Evolutionary conservation across 139 green algal genomes (phyloP), one percentile per base, ranked within the genome.

Genomic region (Chlamydomonas sphaeroides): DNA sequence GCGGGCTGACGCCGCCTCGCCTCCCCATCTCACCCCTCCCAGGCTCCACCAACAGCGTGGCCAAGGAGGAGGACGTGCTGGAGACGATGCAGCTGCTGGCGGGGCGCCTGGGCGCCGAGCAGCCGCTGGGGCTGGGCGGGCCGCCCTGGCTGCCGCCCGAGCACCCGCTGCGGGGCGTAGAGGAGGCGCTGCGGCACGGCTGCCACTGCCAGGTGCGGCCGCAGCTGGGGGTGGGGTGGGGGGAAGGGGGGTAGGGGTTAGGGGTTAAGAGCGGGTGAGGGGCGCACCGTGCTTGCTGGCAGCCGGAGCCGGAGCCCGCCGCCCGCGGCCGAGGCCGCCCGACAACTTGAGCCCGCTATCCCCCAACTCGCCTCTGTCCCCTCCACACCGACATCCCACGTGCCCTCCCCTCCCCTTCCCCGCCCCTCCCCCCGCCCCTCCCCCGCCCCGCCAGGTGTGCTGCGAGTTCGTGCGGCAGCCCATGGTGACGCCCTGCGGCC

Each of bases 401-500:
- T 61, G 51, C 57, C 30, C 26, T 18, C 35, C 15, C 10, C 8
- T n/a, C 36, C 66, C 39, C 25, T 39, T 8, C 23, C 45, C 30
- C n/a, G 7, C n/a, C 17, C 35, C n/a, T 4, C 18, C 8, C 62
- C 38, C 17, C 66, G 3, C 57, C 36, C 18, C 36, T 18, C 14
- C 36, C 65, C 25, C 23, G 23, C 65, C 65, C 38, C 38, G 5
- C 1, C 65, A 89, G 79, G 49, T 86, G 33, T 89, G 88, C 67
- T 41, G 48, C 18, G 45, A 63, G 10, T 41, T 61, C 28, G 78
- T 80, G 11, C 45, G 78, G 25, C 80, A 81, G 72, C 92, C 91
- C 17, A 56, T 98, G n/a, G 90, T 96, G 18, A 97, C 95, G 0
- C 96, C 96, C 41, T 99, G 96, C 80, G 93, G 82, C 21, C 94